Evolutionary conservation across 345 rosid species (phyloP), one percentile per base, ranked within the genome.

Genomic region (Xanthoceras sorbifolium): DNA sequence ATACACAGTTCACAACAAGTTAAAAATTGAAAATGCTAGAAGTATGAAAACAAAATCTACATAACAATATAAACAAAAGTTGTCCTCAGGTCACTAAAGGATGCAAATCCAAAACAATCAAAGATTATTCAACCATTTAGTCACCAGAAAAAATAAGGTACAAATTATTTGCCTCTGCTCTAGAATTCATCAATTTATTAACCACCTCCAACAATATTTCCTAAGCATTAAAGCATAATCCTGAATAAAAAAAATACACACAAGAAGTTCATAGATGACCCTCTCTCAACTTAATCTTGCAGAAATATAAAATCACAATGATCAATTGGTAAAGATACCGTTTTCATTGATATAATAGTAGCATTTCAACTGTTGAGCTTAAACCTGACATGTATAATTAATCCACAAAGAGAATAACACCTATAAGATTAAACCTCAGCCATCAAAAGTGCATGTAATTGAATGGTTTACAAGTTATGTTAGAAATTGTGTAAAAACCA

Each of bases 1-100:
- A 26, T n/a, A 48, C 64, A 29, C 29, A 70, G 34, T 54, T n/a
- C 18, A n/a, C 67, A 62, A 76, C 46, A 26, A 63, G 22, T 23
- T 48, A 63, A 54, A 67, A 66, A 36, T 46, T 15, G 22, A 23
- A 11, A 42, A 57, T 9, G 67, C 14, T 38, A 59, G 46, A 54
- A 29, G 18, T 57, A 57, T 57, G 23, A 57, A 25, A 3, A 31
- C 36, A 78, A 31, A 36, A 25, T 28, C 20, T 50, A 26, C 20
- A 38, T 14, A 32, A 60, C 14, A 25, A 32, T 32, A n/a, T n/a
- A 66, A 20, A 15, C n/a, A 50, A 18, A 42, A 6, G 17, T 12
- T 25, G 36, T 69, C 59, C 34, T 28, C 1, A 26, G n/a, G 28
- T 48, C n/a, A 48, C 29, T 25, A 46, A 23, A 44, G 6, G 20